Base-by-base conservation (phyloP, 768 basidiomycete genomes). In the Pisolithus marmoratus region DNA sequence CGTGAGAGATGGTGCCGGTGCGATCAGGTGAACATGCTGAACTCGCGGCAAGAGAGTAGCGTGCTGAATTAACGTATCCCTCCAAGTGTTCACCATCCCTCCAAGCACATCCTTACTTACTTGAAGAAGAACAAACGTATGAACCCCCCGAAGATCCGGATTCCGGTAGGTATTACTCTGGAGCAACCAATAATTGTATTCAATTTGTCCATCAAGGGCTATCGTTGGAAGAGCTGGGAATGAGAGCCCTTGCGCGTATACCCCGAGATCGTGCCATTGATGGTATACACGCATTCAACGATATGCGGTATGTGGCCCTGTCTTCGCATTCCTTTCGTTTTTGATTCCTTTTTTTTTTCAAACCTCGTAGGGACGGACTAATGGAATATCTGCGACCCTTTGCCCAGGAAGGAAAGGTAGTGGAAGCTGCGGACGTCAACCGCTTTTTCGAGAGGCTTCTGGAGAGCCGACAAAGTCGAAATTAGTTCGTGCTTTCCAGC, bases 131-230 rank as follows among this genome's bases (percentile, higher is more conserved):
- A 56, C 87, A 89, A 38, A 89, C 84, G 0, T 92, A 89, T 54
- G 86, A 90, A 62, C 88, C 87, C 1, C 90, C 90, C 4, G 83
- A 88, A 60, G 90, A 92, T 66, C 90, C 90, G 9, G 90, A 93
- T 63, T 89, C 83, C 54, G 82, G 90, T 83, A 53, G n/a, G 54
- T 46, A 2, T 11, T 38, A 8, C 36, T 20, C 38, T 5, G 5
- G 40, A 44, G 17, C 4, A 4, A n/a, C 11, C 26, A 14, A 29
- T 37, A 8, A 14, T 34, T 38, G 36, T 8, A 29, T 34, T 14
- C 37, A 11, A 57, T 40, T 23, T 29, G 5, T 20, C 50, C 52
- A 12, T 8, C 40, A 89, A 34, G 90, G 81, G 23, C 70, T 90
- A 46, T 87, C 90, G 17, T 69, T 93, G 31, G 90, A 92, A 64